phyloP scores from a whole-genome alignment of 1,284 basidiomycete genomes.

The Exobasidium cylindrosporum region DNA sequence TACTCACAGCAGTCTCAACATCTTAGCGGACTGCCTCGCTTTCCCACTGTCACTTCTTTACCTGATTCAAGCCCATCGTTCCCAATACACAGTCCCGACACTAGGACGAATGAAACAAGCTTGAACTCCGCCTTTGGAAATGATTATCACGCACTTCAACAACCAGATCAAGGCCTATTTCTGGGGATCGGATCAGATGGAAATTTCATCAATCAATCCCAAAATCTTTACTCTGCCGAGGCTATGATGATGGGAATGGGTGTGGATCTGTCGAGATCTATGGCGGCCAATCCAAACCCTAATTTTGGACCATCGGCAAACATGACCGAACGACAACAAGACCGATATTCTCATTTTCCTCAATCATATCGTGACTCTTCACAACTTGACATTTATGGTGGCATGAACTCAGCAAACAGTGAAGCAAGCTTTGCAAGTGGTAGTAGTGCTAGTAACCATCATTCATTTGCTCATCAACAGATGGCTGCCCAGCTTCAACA shows the following conservation, averaged over 20 bases:
- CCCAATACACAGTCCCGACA: no score
- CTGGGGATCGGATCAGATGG: neutral
- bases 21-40: no score
- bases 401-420: neutral
- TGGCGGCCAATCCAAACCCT: neutral
- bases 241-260: neutral
- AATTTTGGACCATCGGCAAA: no score
- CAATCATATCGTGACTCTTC: neutral
- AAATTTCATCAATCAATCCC: neutral
- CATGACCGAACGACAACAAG: neutral
- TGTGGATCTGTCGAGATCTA: neutral
- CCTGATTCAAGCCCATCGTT: no score
- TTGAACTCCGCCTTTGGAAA: no score
- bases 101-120: no score
- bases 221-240: neutral
- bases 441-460: neutral
- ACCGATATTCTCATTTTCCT: neutral
- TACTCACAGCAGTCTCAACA: no score
- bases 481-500: neutral
- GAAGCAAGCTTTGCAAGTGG: neutral
- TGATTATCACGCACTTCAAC: no score
- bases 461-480: neutral
- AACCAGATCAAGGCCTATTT: neutral
- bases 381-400: constrained; percentile 13
- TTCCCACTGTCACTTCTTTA: no score